Conservation (phyloP, 495 filamentous ascomycete species). For the Amniculicola lignicola region DNA sequence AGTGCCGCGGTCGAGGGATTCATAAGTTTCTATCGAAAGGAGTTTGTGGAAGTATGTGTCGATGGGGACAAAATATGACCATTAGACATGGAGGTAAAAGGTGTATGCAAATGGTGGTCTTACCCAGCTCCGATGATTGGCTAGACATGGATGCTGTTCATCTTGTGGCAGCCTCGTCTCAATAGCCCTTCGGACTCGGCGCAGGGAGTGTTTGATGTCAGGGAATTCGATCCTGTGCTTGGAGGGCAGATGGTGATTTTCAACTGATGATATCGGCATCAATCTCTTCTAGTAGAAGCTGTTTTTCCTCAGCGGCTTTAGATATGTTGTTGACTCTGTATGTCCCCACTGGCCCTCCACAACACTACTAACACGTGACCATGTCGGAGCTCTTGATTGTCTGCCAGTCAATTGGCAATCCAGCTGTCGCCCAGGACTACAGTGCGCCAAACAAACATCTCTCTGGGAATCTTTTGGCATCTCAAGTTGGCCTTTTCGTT, state of each 20-base stretch:
- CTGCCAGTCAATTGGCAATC: slow-evolving; percentile 42
- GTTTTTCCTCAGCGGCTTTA: slow-evolving; percentile 42
- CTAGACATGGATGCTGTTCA: too few relatives aligned
- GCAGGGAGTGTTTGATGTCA: too few relatives aligned
- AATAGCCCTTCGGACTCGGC: too few relatives aligned
- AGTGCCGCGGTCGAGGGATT: slow-evolving; percentile 14
- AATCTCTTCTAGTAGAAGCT: slow-evolving; percentile 4
- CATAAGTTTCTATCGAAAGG: slow-evolving; percentile 25
- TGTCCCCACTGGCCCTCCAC: neutral
- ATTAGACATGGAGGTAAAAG: too few relatives aligned
- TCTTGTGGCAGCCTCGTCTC: too few relatives aligned
- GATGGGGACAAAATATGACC: slow-evolving; percentile 20
- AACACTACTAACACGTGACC: neutral
- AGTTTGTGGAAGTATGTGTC: slow-evolving; percentile 8
- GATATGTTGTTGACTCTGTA: slow-evolving; percentile 43
- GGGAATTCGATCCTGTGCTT: neutral
- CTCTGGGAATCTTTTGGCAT: slow-evolving; percentile 40
- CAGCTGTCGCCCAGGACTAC: slow-evolving; percentile 40
- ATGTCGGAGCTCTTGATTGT: slow-evolving; percentile 40
- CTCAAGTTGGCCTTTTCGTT: slow-evolving; percentile 41
- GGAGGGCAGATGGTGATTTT: neutral
- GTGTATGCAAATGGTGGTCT: too few relatives aligned
- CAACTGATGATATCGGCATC: slow-evolving; percentile 11
- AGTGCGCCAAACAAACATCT: slow-evolving; percentile 35
- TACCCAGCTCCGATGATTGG: too few relatives aligned